Percentiles rank a stretch among this genome's conserved stretches.
Conservation (phyloP, 1,284 basidiomycete species). For the Calocybe gambosa region DNA sequence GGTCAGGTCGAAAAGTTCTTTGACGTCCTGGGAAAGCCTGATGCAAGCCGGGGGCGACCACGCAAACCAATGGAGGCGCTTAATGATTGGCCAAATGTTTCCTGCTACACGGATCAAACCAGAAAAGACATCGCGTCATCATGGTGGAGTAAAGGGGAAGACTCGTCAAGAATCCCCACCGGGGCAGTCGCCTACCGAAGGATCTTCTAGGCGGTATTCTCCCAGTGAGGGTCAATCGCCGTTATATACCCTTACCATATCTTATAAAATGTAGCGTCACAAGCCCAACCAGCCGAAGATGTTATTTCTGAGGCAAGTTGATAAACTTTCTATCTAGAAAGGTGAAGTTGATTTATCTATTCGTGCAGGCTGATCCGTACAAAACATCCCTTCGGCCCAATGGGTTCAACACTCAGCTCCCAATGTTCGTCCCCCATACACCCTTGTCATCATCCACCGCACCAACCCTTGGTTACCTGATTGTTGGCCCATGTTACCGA, state of each 20-base stretch:
- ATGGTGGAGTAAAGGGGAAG: slow-evolving; percentile 2
- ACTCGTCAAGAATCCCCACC: not conserved
- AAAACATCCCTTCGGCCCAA: slow-evolving; percentile 23
- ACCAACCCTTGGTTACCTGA: slow-evolving; percentile 59
- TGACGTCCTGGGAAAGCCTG: slow-evolving; percentile 9
- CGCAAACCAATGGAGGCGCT: slow-evolving; percentile 46
- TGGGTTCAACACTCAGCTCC: slow-evolving; percentile 34
- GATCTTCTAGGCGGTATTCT: not conserved
- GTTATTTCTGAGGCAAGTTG: slow-evolving; percentile 2
- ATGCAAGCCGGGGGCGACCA: slow-evolving; percentile 27
- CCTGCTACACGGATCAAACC: slow-evolving; percentile 29
- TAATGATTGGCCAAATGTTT: slow-evolving; percentile 54
- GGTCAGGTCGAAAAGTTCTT: slow-evolving; percentile 5
- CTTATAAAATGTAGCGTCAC: not conserved
- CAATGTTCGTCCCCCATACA: slow-evolving; percentile 22
- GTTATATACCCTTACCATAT: not conserved
- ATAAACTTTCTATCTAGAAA: not conserved
- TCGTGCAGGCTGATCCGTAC: slow-evolving; percentile 22
- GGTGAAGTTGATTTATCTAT: not conserved
- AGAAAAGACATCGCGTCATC: slow-evolving; percentile 11
- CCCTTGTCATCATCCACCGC: slow-evolving; percentile 20
- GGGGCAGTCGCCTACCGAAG: not conserved
- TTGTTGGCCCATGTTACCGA: slow-evolving; percentile 70
- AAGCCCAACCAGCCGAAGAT: not conserved
- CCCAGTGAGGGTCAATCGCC: not conserved